A percentile compares a stretch with the other conserved stretches of the same genome.
Conservation (phyloP, 202 grass and related monocot genomes). For the Schoenoplectus tabernaemontani region DNA sequence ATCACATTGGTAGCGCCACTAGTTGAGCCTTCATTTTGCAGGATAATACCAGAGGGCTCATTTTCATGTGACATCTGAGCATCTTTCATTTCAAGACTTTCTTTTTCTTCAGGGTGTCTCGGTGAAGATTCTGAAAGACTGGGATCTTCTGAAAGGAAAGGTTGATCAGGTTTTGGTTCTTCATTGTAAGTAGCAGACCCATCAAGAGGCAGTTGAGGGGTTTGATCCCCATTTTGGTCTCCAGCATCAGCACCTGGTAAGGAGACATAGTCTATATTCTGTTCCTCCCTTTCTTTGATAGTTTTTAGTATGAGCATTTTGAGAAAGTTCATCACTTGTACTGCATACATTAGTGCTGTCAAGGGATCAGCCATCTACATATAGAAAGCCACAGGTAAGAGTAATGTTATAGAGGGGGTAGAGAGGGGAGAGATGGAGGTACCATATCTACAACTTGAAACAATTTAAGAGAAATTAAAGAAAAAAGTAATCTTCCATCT, state of each 20-base stretch:
- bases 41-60: neutral
- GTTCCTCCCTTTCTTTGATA: conserved; percentile 70
- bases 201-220: conserved; percentile 35
- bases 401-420: neutral
- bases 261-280: conserved; percentile 34
- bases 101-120: conserved; percentile 4
- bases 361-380: conserved; percentile 88
- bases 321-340: conserved; percentile 98
- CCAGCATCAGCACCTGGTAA: conserved; percentile 39
- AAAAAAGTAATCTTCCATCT: neutral
- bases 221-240: conserved; percentile 75
- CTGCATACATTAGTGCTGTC: conserved; percentile 90
- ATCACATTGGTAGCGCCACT: conserved; percentile 22
- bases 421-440: neutral
- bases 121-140: conserved; percentile 12
- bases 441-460: neutral
- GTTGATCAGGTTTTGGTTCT: conserved; percentile 37
- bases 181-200: conserved; percentile 32
- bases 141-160: conserved; percentile 21
- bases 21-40: conserved; percentile 21
- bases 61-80: conserved; percentile 25
- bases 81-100: conserved; percentile 28
- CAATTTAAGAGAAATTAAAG: neutral
- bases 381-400: neutral
- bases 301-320: conserved; percentile 90